Evolutionary conservation across 164 flowering plant genomes (phyloP).

Genomic region (Macadamia integrifolia): DNA sequence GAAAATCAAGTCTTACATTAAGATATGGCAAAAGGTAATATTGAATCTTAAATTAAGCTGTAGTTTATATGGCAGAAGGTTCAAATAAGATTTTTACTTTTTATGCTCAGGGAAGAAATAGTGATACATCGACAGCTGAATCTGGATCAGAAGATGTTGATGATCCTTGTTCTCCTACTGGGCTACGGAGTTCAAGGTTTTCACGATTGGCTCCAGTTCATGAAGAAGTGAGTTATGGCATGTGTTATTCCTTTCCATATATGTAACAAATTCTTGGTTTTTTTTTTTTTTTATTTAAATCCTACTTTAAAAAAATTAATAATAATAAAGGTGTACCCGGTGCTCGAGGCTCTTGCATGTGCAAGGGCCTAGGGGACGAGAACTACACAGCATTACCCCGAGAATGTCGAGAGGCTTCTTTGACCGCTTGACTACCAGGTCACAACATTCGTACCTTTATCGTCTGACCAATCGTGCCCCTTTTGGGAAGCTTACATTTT

Average conservation of each 20-base stretch:
- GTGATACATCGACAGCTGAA: slow-evolving; percentile 50
- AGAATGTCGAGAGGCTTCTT: no score
- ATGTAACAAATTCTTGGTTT: no score
- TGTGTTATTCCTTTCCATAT: not conserved
- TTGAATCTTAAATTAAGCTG: not conserved
- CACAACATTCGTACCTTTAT: no score
- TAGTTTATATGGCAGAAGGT: not conserved
- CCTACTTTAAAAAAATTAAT: no score
- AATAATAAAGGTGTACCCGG: no score
- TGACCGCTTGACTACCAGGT: no score
- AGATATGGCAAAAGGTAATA: slow-evolving; percentile 48
- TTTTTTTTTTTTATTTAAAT: no score
- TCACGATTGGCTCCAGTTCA: slow-evolving; percentile 46
- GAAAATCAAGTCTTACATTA: slow-evolving; percentile 32
- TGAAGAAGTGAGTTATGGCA: slow-evolving; percentile 55
- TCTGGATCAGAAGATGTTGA: slow-evolving; percentile 53
- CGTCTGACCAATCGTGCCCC: no score
- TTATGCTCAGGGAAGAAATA: slow-evolving; percentile 48
- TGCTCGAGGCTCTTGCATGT: no score
- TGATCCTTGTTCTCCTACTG: slow-evolving; percentile 49
- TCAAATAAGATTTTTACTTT: not conserved
- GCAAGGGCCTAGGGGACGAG: no score
- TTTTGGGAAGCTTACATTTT: no score
- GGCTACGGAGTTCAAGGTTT: slow-evolving; percentile 28
- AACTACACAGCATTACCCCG: no score